These are phyloP conservation scores for Lentinula sp. DNA, from an alignment of 768 basidiomycete genomes.

Conservation along the genomic window DNA sequence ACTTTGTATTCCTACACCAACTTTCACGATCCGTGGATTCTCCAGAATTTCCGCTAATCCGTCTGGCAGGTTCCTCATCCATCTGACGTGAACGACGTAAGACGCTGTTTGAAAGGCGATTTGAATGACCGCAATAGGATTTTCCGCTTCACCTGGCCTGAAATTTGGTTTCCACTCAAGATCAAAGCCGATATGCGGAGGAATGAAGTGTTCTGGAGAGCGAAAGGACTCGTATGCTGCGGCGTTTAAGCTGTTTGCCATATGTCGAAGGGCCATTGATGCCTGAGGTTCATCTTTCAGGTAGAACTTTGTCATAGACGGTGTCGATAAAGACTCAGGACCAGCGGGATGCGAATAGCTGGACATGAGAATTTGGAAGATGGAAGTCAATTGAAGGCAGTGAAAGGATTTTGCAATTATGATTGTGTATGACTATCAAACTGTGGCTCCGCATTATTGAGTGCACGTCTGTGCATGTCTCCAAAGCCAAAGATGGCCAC, in stretches of 20 bases:
- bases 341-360: neutral
- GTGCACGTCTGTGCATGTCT: too few species aligned
- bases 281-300: neutral
- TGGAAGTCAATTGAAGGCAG: neutral
- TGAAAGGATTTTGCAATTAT: neutral
- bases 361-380: neutral
- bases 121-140: conserved; percentile 72
- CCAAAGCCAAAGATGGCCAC: too few species aligned
- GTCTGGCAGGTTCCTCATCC: conserved; percentile 50
- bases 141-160: conserved; percentile 45
- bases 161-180: conserved; percentile 74
- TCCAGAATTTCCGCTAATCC: conserved; percentile 44
- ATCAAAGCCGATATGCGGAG: conserved; percentile 58
- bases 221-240: conserved; percentile 37
- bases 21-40: conserved; percentile 34
- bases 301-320: neutral
- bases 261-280: neutral
- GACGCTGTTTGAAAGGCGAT: conserved; percentile 52
- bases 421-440: neutral
- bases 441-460: neutral
- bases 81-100: conserved; percentile 58
- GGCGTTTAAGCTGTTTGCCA: conserved; percentile 16
- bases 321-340: neutral
- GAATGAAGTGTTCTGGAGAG: conserved; percentile 15
- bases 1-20: conserved; percentile 2